Evolutionary conservation across 169 alveolate species (phyloP).

Genomic region (Pseudocohnilembus persalinus): DNA sequence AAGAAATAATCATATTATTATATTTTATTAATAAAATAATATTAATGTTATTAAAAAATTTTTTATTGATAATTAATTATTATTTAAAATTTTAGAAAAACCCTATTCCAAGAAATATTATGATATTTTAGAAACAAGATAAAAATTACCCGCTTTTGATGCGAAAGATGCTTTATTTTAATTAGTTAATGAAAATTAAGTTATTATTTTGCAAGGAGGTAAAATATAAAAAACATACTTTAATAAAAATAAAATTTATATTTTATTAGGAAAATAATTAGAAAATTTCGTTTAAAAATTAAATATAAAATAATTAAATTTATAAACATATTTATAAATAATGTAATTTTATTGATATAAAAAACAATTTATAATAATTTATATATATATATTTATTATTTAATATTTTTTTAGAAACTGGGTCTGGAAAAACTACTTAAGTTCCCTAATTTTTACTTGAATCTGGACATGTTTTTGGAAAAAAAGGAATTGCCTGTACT

Average conservation of each 20-base stretch:
- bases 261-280: too few species aligned
- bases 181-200: constrained; percentile 65
- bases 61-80: too few species aligned
- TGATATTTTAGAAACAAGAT: constrained; percentile 64
- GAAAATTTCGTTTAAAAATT: too few species aligned
- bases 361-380: not conserved
- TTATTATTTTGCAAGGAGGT: constrained; percentile 74
- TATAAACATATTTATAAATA: too few species aligned
- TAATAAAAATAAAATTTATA: too few species aligned
- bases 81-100: constrained; percentile 26
- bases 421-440: constrained; percentile 87
- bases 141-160: constrained; percentile 81
- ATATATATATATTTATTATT: too few species aligned
- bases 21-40: too few species aligned
- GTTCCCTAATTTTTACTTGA: constrained; percentile 74
- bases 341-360: too few species aligned
- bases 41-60: too few species aligned
- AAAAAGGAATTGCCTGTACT: constrained; percentile 95
- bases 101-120: constrained; percentile 56
- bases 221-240: too few species aligned
- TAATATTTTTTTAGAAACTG: constrained; percentile 58
- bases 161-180: constrained; percentile 65
- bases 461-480: constrained; percentile 54
- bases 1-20: too few species aligned
- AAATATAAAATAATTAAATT: too few species aligned